Evolutionary conservation across 2,329 filamentous ascomycete species (phyloP).

Genomic region (Tolypocladium inflatum): DNA sequence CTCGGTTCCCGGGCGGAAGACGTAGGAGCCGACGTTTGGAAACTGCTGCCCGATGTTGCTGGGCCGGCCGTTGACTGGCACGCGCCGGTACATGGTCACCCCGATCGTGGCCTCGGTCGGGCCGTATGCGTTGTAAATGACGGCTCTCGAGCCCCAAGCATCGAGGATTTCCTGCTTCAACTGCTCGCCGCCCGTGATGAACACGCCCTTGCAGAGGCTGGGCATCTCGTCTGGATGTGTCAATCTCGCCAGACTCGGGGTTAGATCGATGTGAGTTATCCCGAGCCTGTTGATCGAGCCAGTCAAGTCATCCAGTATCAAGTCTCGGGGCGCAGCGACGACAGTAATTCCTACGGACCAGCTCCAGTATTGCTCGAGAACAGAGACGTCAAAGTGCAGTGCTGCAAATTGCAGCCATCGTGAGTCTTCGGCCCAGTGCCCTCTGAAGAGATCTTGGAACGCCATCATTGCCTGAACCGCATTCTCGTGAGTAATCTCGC

Average conservation of each 20-base stretch:
- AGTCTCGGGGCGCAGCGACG: constrained; percentile 70
- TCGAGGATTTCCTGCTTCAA: constrained; percentile 85
- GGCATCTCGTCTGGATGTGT: constrained; percentile 74
- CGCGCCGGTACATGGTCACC: constrained; percentile 79
- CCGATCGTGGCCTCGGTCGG: constrained; percentile 92
- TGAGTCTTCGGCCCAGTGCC: constrained; percentile 63
- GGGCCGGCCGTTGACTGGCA: constrained; percentile 66
- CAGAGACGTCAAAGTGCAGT: constrained; percentile 89
- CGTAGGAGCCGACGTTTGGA: constrained; percentile 75
- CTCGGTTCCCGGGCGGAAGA: constrained; percentile 61
- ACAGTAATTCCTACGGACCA: constrained; percentile 87
- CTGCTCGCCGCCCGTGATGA: constrained; percentile 86
- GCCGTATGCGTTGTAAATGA: constrained; percentile 88
- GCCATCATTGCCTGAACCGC: constrained; percentile 82
- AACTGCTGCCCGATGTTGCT: constrained; percentile 86
- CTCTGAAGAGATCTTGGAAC: constrained; percentile 68
- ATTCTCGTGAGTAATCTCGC: constrained; percentile 81
- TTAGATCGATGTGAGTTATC: constrained; percentile 88
- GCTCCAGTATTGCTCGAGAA: constrained; percentile 91
- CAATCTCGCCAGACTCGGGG: constrained; percentile 74
- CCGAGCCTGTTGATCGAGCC: constrained; percentile 59
- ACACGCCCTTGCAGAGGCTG: constrained; percentile 69
- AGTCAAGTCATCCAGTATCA: constrained; percentile 77
- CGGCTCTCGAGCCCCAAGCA: constrained; percentile 66
- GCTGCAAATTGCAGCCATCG: constrained; percentile 90